phyloP scores from a whole-genome alignment of 1,284 basidiomycete species.

The Cryptococcus wingfieldii region DNA sequence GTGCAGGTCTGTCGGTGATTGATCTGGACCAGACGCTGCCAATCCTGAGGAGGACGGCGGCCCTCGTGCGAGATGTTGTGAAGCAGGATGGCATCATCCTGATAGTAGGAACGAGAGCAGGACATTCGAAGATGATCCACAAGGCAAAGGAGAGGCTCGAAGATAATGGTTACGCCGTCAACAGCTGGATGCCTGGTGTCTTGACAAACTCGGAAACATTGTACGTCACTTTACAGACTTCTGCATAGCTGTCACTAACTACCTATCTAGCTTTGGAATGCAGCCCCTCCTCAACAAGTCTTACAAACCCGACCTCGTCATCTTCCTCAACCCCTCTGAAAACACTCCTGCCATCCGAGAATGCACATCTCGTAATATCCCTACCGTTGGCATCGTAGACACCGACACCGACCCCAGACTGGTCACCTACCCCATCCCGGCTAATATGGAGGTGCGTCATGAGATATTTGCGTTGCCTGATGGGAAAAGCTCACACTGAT shows the following conservation, averaged over 20 bases:
- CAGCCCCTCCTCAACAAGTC: slow-evolving; percentile 58
- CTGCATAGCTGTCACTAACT: not conserved
- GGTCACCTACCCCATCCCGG: slow-evolving; percentile 97
- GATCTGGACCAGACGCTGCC: slow-evolving; percentile 93
- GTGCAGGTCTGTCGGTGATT: slow-evolving; percentile 87
- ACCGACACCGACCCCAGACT: slow-evolving; percentile 92
- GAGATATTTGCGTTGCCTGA: not conserved
- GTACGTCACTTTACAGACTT: slow-evolving; percentile 27
- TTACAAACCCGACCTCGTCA: slow-evolving; percentile 76
- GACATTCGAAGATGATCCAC: slow-evolving; percentile 69
- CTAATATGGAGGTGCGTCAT: slow-evolving; percentile 79
- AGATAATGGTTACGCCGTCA: slow-evolving; percentile 69
- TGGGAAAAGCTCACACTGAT: not conserved
- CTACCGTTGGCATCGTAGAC: slow-evolving; percentile 86
- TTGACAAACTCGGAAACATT: slow-evolving; percentile 83
- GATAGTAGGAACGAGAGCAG: slow-evolving; percentile 81
- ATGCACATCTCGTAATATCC: slow-evolving; percentile 75
- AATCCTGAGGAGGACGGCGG: slow-evolving; percentile 81
- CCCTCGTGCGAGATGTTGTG: slow-evolving; percentile 77
- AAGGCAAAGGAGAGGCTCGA: slow-evolving; percentile 78
- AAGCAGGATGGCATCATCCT: slow-evolving; percentile 79
- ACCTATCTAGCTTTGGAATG: slow-evolving; percentile 54
- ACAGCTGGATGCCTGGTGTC: slow-evolving; percentile 88
- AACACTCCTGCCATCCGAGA: slow-evolving; percentile 81
- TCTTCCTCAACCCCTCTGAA: slow-evolving; percentile 81